Evolutionary conservation across 345 rosid species (phyloP).

Genomic region (Brassica incana): DNA sequence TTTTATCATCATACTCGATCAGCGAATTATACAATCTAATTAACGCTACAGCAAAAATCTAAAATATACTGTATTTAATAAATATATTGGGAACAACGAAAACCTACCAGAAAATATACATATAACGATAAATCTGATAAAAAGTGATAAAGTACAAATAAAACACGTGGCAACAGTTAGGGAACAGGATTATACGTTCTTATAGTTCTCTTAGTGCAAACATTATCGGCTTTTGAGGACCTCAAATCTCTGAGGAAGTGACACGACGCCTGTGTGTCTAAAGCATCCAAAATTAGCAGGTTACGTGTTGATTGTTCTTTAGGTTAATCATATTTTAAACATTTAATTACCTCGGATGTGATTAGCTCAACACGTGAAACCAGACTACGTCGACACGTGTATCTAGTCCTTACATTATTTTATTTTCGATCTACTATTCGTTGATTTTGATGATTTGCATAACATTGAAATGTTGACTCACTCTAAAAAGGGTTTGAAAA

Average conservation of each 20-base stretch:
- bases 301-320: conserved; percentile 19
- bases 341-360: conserved; percentile 11
- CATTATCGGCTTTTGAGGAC: conserved; percentile 38
- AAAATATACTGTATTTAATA: no score
- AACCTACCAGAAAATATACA: conserved; percentile 6
- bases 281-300: conserved; percentile 29
- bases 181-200: conserved; percentile 22
- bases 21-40: no score
- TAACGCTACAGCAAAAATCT: no score
- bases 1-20: no score
- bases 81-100: conserved; percentile 8
- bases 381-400: conserved; percentile 21
- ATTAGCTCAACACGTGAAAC: conserved; percentile 36
- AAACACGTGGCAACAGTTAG: conserved; percentile 29
- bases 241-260: conserved; percentile 24
- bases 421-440: conserved; percentile 35
- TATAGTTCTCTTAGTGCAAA: conserved; percentile 32
- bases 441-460: conserved; percentile 29
- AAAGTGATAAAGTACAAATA: conserved; percentile 8
- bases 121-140: conserved; percentile 14
- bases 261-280: conserved; percentile 38
- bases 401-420: conserved; percentile 8
- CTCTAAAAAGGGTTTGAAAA: conserved; percentile 19
- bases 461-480: conserved; percentile 34
- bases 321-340: background rate